Evolutionary conservation across 2,329 filamentous ascomycete species (phyloP).

Genomic region (Penicillium sp.): DNA sequence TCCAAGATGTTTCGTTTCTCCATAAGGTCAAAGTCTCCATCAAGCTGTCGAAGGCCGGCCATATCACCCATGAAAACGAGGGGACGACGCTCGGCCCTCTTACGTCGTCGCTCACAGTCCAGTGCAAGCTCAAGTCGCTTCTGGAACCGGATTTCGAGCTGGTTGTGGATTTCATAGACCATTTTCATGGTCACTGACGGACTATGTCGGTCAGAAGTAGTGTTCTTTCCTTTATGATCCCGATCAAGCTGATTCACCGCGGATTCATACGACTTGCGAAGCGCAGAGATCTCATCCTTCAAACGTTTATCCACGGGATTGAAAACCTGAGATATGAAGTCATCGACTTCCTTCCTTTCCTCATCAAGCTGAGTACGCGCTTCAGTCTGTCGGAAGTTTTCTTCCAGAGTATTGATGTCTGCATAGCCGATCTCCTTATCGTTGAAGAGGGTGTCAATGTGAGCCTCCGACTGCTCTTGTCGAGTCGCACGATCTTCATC

Average conservation of each 20-base stretch:
- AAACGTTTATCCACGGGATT: slow-evolving; percentile 50
- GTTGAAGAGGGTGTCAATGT: slow-evolving; percentile 57
- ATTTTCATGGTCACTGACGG: slow-evolving; percentile 47
- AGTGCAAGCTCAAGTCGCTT: slow-evolving; percentile 52
- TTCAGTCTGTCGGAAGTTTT: slow-evolving; percentile 56
- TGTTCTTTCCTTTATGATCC: slow-evolving; percentile 38
- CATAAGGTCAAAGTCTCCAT: slow-evolving; percentile 51
- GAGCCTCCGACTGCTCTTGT: slow-evolving; percentile 53
- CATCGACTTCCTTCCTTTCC: slow-evolving; percentile 53
- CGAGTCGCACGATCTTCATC: slow-evolving; percentile 51
- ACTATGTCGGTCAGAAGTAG: slow-evolving; percentile 32
- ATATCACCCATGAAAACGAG: slow-evolving; percentile 55
- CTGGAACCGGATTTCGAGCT: slow-evolving; percentile 52
- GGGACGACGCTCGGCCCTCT: slow-evolving; percentile 54
- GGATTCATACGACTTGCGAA: slow-evolving; percentile 49
- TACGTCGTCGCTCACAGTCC: slow-evolving; percentile 56
- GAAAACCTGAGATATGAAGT: slow-evolving; percentile 53
- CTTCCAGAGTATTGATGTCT: slow-evolving; percentile 56
- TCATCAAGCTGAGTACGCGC: slow-evolving; percentile 53
- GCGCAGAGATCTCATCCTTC: slow-evolving; percentile 50
- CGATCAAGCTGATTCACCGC: slow-evolving; percentile 44
- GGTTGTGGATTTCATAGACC: slow-evolving; percentile 48
- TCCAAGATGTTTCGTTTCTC: slow-evolving; percentile 53
- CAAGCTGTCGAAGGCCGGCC: slow-evolving; percentile 50
- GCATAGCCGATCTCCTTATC: slow-evolving; percentile 59